phyloP scores from a whole-genome alignment of 306 rosid species.

The Dryas octopetala region DNA sequence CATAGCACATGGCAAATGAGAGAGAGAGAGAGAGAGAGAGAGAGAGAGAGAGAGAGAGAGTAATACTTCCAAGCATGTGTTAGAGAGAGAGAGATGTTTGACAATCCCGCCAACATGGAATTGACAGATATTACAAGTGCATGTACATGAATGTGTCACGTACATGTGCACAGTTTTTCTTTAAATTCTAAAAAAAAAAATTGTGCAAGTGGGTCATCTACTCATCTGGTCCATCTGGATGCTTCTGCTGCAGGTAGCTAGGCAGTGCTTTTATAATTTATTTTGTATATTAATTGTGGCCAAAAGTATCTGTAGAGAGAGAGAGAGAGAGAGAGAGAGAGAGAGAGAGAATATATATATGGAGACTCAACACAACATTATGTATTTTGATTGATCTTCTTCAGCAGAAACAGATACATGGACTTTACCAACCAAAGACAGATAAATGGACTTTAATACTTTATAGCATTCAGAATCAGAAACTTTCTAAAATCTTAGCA shows the following conservation, averaged over 20 bases:
- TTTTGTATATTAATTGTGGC: too few relatives aligned
- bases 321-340: too few relatives aligned
- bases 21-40: background rate
- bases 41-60: background rate
- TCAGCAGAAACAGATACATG: too few relatives aligned
- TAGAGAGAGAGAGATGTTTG: conserved; percentile 9
- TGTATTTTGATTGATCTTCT: too few relatives aligned
- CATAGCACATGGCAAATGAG: too few relatives aligned
- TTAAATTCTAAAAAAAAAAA: background rate
- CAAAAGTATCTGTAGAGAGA: too few relatives aligned
- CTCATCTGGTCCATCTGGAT: too few relatives aligned
- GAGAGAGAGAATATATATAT: too few relatives aligned
- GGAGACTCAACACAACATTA: too few relatives aligned
- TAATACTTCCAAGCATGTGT: too few relatives aligned
- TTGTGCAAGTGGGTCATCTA: conserved; percentile 26
- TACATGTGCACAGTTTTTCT: conserved; percentile 22
- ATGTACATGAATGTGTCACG: conserved; percentile 22
- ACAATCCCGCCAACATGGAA: conserved; percentile 1
- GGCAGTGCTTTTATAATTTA: too few relatives aligned
- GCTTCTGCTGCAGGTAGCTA: too few relatives aligned
- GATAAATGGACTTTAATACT: background rate
- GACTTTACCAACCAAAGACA: background rate
- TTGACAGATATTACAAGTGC: conserved; percentile 3
- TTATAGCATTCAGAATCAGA: background rate
- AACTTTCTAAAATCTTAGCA: conserved; percentile 2